Evolutionary conservation across 768 basidiomycete species (phyloP).

Genomic region (Glaciozyma martinii): DNA sequence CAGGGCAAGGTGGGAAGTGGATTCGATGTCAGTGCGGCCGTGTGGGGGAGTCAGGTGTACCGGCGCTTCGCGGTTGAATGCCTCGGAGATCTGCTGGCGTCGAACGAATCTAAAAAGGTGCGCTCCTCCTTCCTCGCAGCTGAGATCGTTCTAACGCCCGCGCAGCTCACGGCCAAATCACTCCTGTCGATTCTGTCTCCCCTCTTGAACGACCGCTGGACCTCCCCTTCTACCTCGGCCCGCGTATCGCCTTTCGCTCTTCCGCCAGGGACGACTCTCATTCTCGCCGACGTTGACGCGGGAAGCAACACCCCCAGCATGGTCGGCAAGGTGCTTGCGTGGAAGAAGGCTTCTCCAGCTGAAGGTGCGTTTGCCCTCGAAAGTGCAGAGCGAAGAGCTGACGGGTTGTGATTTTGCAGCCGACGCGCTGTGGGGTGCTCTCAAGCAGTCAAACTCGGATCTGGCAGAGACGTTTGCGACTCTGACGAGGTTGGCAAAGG

Average conservation of each 20-base stretch:
- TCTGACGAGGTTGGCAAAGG: conserved; percentile 10
- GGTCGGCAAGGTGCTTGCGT: conserved; percentile 80
- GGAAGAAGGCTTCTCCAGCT: conserved; percentile 60
- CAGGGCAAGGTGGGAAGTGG: conserved; percentile 98
- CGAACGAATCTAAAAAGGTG: conserved; percentile 45
- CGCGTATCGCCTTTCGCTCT: conserved; percentile 61
- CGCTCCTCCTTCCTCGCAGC: neutral
- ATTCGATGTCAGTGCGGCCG: conserved; percentile 89
- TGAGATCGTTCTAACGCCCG: neutral
- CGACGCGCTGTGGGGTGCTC: neutral
- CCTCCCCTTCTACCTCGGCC: conserved; percentile 43
- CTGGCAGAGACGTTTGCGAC: conserved; percentile 6
- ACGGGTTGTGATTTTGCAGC: conserved; percentile 12
- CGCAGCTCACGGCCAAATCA: conserved; percentile 30
- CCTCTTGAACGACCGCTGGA: conserved; percentile 58
- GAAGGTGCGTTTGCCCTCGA: conserved; percentile 39
- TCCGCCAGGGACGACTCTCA: conserved; percentile 69
- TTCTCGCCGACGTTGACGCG: conserved; percentile 91
- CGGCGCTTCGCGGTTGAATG: conserved; percentile 64
- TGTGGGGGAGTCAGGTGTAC: conserved; percentile 90
- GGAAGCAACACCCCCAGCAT: conserved; percentile 93
- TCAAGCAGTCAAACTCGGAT: neutral
- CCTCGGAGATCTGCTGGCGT: conserved; percentile 51
- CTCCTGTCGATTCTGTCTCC: conserved; percentile 55
- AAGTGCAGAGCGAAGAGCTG: conserved; percentile 5